Evolutionary conservation across 129 eudicot genomes (phyloP).

Genomic region (Scalesia atractyloides): DNA sequence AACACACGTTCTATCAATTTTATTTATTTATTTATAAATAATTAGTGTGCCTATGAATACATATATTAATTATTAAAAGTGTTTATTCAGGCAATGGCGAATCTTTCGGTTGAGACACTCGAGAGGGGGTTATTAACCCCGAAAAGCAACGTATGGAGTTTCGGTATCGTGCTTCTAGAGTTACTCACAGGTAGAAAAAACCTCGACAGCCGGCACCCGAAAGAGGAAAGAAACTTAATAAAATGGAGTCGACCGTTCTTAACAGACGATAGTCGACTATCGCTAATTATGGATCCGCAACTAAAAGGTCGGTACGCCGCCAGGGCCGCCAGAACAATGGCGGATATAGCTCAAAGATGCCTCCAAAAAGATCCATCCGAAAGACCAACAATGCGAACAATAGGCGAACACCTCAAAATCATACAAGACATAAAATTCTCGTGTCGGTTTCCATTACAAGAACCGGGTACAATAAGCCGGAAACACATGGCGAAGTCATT

Average conservation of each 20-base stretch:
- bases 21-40: neutral
- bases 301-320: slow-evolving; percentile 82
- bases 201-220: slow-evolving; percentile 70
- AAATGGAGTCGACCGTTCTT: slow-evolving; percentile 90
- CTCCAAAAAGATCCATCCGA: slow-evolving; percentile 86
- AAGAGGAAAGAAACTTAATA: slow-evolving; percentile 83
- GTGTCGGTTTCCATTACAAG: slow-evolving; percentile 75
- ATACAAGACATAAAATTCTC: slow-evolving; percentile 75
- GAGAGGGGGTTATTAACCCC: slow-evolving; percentile 90
- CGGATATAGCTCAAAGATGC: slow-evolving; percentile 83
- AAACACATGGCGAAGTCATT: slow-evolving; percentile 76
- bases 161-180: slow-evolving; percentile 88
- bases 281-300: slow-evolving; percentile 90
- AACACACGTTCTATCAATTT: neutral
- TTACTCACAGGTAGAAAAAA: slow-evolving; percentile 84
- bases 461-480: slow-evolving; percentile 58
- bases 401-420: slow-evolving; percentile 64
- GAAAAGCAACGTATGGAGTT: slow-evolving; percentile 93
- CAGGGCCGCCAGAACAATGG: slow-evolving; percentile 79
- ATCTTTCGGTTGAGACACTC: slow-evolving; percentile 75
- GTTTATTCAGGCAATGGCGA: slow-evolving; percentile 65
- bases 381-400: slow-evolving; percentile 93
- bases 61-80: neutral
- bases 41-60: neutral
- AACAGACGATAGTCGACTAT: slow-evolving; percentile 81